Evolutionary conservation across 495 filamentous ascomycete genomes (phyloP).

Genomic region (Annulohypoxylon maeteangense): DNA sequence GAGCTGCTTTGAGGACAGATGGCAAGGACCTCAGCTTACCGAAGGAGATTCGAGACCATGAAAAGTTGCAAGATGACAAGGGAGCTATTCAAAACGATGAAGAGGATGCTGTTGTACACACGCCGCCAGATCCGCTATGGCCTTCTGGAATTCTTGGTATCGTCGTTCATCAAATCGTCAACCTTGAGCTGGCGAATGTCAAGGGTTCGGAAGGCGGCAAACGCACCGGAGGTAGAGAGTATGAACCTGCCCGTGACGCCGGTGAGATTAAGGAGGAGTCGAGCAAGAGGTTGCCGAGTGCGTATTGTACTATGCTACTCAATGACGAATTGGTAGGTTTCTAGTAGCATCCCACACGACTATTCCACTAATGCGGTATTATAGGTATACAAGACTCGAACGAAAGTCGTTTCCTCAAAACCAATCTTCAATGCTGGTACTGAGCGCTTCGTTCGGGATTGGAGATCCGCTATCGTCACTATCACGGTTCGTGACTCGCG

Average conservation of each 20-base stretch:
- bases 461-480: slow-evolving; percentile 86
- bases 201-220: slow-evolving; percentile 72
- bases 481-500: slow-evolving; percentile 87
- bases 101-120: slow-evolving; percentile 87
- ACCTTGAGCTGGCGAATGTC: slow-evolving; percentile 86
- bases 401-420: slow-evolving; percentile 90
- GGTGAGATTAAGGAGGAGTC: slow-evolving; percentile 87
- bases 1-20: slow-evolving; percentile 82
- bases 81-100: slow-evolving; percentile 77
- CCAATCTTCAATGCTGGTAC: slow-evolving; percentile 98
- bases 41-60: slow-evolving; percentile 72
- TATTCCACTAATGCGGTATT: slow-evolving; percentile 4
- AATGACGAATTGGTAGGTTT: slow-evolving; percentile 80
- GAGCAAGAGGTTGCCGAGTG: slow-evolving; percentile 79
- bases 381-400: slow-evolving; percentile 82
- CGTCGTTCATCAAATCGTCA: slow-evolving; percentile 93
- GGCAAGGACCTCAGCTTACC: slow-evolving; percentile 84
- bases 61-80: slow-evolving; percentile 87
- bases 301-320: slow-evolving; percentile 89
- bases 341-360: slow-evolving; percentile 31
- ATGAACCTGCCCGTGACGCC: slow-evolving; percentile 86
- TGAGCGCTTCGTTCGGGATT: slow-evolving; percentile 93
- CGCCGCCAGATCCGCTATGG: slow-evolving; percentile 93
- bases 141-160: slow-evolving; percentile 86
- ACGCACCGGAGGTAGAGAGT: slow-evolving; percentile 79